Conservation (phyloP, 164 flowering plant species). For the Cinnamomum micranthum region DNA sequence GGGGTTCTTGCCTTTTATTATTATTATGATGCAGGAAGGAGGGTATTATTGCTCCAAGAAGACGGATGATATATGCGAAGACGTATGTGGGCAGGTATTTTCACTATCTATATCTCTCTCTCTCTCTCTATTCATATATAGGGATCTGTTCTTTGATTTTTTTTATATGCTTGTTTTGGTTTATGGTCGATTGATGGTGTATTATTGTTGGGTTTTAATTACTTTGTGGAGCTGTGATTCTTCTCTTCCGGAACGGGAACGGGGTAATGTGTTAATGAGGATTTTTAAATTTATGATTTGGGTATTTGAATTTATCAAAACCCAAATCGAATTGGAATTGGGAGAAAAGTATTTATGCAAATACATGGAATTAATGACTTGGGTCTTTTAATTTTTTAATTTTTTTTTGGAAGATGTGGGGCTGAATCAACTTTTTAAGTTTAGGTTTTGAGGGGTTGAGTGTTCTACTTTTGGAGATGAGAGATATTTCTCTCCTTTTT, state of each 20-base stretch:
- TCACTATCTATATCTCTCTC: neutral
- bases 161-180: neutral
- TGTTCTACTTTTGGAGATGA: too few relatives aligned
- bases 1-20: too few relatives aligned
- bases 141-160: neutral
- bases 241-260: neutral
- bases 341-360: too few relatives aligned
- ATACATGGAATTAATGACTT: too few relatives aligned
- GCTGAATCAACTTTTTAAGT: too few relatives aligned
- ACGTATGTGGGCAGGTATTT: constrained; percentile 73
- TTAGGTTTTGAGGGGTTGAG: too few relatives aligned
- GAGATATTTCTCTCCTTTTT: neutral
- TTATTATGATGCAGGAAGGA: constrained; percentile 31
- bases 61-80: constrained; percentile 70
- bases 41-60: constrained; percentile 62
- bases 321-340: too few relatives aligned
- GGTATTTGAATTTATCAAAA: neutral
- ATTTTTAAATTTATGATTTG: neutral
- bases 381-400: too few relatives aligned
- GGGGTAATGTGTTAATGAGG: neutral
- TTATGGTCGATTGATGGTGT: neutral
- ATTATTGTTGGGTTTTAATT: neutral
- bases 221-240: neutral
- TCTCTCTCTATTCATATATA: neutral
- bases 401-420: too few relatives aligned